Percentiles rank a stretch among this genome's conserved stretches.
Evolutionary conservation across 2,329 filamentous ascomycete species (phyloP).

Genomic region (Ceratocystis ficicola): DNA sequence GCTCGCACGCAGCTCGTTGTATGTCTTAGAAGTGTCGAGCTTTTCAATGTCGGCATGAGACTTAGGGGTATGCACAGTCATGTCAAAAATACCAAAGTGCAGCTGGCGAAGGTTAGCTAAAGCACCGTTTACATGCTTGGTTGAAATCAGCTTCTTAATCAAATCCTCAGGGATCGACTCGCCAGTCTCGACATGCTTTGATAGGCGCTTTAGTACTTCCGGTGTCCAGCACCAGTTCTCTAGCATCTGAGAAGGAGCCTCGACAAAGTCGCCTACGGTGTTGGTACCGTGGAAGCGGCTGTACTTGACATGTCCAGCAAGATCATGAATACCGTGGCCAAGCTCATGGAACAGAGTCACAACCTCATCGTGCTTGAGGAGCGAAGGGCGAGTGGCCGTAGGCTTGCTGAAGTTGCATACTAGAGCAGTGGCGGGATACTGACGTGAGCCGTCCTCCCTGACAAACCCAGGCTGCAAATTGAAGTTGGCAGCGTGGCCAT

Average conservation of each 20-base stretch:
- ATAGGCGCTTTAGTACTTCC: slow-evolving; percentile 52
- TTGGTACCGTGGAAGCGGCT: slow-evolving; percentile 56
- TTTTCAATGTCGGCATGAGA: slow-evolving; percentile 56
- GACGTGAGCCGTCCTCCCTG: slow-evolving; percentile 52
- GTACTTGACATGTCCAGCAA: slow-evolving; percentile 50
- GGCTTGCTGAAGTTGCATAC: slow-evolving; percentile 83
- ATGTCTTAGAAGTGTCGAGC: slow-evolving; percentile 52
- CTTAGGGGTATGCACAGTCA: slow-evolving; percentile 62
- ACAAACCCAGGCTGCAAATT: slow-evolving; percentile 63
- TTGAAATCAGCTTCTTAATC: slow-evolving; percentile 59
- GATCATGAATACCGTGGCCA: slow-evolving; percentile 58
- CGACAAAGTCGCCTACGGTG: slow-evolving; percentile 56
- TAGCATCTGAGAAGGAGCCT: slow-evolving; percentile 60
- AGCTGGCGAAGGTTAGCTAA: slow-evolving; percentile 68
- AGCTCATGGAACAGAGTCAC: slow-evolving; percentile 72
- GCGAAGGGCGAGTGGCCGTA: slow-evolving; percentile 59
- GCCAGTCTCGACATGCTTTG: slow-evolving; percentile 58
- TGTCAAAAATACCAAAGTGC: slow-evolving; percentile 73
- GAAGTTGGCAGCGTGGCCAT: slow-evolving; percentile 77
- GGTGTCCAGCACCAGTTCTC: slow-evolving; percentile 67
- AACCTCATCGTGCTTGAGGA: slow-evolving; percentile 73
- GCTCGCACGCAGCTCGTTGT: slow-evolving; percentile 60
- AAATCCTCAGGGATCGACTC: slow-evolving; percentile 63
- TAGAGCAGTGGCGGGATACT: slow-evolving; percentile 65
- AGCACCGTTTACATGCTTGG: slow-evolving; percentile 70